A percentile compares a stretch with the other conserved stretches of the same genome.
Conservation (phyloP, 2,329 filamentous ascomycete species). For the Talaromyces atroroseus region DNA sequence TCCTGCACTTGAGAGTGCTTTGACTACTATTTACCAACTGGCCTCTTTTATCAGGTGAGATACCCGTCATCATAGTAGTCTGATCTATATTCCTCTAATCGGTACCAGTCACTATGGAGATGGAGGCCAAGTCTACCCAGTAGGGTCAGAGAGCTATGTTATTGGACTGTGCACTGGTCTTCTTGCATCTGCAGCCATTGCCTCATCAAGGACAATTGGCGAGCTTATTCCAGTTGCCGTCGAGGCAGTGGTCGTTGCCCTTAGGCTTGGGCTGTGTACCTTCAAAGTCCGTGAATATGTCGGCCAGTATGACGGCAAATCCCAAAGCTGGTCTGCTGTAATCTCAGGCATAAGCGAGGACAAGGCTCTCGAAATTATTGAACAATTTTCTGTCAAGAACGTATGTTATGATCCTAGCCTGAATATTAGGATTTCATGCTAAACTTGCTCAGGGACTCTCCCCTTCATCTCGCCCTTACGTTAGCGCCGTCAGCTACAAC, state of each 20-base stretch:
- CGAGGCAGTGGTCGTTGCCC: slow-evolving; percentile 38
- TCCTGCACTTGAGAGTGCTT: slow-evolving; percentile 38
- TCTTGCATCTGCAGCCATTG: slow-evolving; percentile 37
- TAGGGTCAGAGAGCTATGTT: slow-evolving; percentile 30
- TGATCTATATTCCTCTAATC: slow-evolving; percentile 14
- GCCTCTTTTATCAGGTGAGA: slow-evolving; percentile 42
- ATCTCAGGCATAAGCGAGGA: slow-evolving; percentile 34
- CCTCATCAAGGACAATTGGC: slow-evolving; percentile 35
- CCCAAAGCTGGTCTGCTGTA: slow-evolving; percentile 37
- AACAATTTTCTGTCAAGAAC: slow-evolving; percentile 20
- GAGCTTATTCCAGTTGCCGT: slow-evolving; percentile 39
- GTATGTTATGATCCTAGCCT: slow-evolving; percentile 17
- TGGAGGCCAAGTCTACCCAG: slow-evolving; percentile 36
- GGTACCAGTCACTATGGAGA: slow-evolving; percentile 37
- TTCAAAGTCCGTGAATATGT: slow-evolving; percentile 33
- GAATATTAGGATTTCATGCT: not conserved
- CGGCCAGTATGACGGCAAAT: slow-evolving; percentile 24
- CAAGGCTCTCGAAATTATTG: slow-evolving; percentile 23
- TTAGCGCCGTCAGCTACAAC: slow-evolving; percentile 56
- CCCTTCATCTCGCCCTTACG: slow-evolving; percentile 49
- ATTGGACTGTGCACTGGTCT: slow-evolving; percentile 42
- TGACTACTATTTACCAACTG: slow-evolving; percentile 41
- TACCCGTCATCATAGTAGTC: not conserved
- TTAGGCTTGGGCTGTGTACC: slow-evolving; percentile 40
- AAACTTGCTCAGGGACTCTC: slow-evolving; percentile 38